phyloP scores from a whole-genome alignment of 2,329 filamentous ascomycete species.

The Claviceps arundinis region DNA sequence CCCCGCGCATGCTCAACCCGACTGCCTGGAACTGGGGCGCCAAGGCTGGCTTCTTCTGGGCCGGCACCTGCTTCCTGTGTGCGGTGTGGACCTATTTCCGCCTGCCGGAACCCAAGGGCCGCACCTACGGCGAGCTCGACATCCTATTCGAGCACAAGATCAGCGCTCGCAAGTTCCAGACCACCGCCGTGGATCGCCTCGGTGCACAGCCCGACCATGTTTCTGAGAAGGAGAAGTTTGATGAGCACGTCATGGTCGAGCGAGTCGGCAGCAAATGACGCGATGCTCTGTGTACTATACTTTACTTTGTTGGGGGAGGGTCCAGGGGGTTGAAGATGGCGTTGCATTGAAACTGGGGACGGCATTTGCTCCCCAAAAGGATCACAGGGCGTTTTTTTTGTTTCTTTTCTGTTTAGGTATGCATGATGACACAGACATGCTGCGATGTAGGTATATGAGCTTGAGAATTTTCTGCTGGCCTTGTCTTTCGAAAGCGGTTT shows the following conservation, averaged over 20 bases:
- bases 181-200: slow-evolving; percentile 16
- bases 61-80: slow-evolving; percentile 29
- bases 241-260: slow-evolving; percentile 8
- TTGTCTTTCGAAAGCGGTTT: no score
- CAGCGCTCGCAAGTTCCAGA: slow-evolving; percentile 27
- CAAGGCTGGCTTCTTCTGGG: slow-evolving; percentile 34
- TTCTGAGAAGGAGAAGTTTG: slow-evolving; percentile 11
- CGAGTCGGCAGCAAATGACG: slow-evolving; percentile 4
- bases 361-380: no score
- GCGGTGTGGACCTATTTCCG: slow-evolving; percentile 38
- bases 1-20: slow-evolving; percentile 34
- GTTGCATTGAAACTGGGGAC: no score
- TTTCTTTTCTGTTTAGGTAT: neutral
- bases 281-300: no score
- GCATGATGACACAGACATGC: no score
- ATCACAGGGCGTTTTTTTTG: neutral
- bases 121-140: slow-evolving; percentile 42
- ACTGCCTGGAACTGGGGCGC: slow-evolving; percentile 34
- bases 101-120: slow-evolving; percentile 39
- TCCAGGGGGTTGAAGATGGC: no score
- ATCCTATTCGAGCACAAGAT: slow-evolving; percentile 35
- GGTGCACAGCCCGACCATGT: slow-evolving; percentile 9
- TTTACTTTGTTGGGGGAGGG: no score
- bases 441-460: no score
- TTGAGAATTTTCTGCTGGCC: no score